phyloP scores from a whole-genome alignment of 2,329 filamentous ascomycete species.

The Coniochaeta prunicola region DNA sequence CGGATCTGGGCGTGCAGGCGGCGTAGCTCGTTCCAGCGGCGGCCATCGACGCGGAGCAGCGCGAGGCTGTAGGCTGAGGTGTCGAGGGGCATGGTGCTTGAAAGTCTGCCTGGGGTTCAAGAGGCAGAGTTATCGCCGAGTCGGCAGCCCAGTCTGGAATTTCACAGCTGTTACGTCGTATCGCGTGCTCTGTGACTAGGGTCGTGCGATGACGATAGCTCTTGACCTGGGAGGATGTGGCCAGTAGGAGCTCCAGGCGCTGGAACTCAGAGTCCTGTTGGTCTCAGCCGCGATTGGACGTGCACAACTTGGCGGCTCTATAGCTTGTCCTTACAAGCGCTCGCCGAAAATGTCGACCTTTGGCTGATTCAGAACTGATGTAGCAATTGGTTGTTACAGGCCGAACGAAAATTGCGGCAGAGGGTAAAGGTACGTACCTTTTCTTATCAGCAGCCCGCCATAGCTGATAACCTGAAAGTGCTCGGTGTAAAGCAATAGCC shows the following conservation, averaged over 20 bases:
- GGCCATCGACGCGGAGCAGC: slow-evolving; percentile 72
- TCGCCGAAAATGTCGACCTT: neutral
- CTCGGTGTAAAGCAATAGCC: too few species aligned
- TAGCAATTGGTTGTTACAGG: neutral
- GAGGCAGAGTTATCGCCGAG: neutral
- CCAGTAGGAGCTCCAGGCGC: too few species aligned
- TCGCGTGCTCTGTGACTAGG: neutral
- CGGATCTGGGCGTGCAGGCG: slow-evolving; percentile 82
- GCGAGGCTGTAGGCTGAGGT: slow-evolving; percentile 87
- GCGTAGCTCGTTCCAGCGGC: slow-evolving; percentile 95
- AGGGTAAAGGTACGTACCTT: neutral
- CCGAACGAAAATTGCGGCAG: neutral
- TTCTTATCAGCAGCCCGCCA: neutral
- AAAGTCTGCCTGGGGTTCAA: neutral
- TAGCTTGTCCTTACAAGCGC: neutral
- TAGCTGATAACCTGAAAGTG: too few species aligned
- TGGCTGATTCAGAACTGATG: neutral
- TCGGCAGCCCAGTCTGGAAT: neutral
- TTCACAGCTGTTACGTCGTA: neutral
- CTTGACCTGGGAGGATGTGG: neutral
- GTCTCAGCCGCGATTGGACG: neutral
- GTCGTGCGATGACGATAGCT: neutral
- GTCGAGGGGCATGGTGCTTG: slow-evolving; percentile 74
- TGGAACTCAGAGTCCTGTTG: neutral
- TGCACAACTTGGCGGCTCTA: neutral